phyloP scores from a whole-genome alignment of 176 grass and related monocot species.

The Areca catechu region DNA sequence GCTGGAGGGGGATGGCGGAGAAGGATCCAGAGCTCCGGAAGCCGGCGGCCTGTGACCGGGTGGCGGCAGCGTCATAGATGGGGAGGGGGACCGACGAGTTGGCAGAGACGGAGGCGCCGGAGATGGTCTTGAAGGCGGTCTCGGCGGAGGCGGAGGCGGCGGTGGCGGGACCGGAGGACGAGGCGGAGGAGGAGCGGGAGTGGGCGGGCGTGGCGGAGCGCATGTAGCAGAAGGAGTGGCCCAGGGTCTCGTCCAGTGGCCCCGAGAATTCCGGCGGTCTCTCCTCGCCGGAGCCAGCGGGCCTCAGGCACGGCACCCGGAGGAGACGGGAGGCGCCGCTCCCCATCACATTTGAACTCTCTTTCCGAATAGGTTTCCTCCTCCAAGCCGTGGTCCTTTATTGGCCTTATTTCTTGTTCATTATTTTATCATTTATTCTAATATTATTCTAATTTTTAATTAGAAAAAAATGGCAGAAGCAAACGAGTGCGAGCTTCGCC shows the following conservation, averaged over 20 bases:
- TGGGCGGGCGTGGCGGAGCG: conserved; percentile 41
- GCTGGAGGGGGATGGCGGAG: conserved; percentile 56
- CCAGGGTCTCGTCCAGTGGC: conserved; percentile 67
- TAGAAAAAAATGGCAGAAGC: not conserved
- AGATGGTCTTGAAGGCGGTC: conserved; percentile 35
- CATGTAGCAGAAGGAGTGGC: conserved; percentile 84
- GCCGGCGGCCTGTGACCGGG: conserved; percentile 19
- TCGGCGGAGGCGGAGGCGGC: not conserved
- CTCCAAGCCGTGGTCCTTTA: not conserved
- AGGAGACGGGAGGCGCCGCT: conserved; percentile 70
- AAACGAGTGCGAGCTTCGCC: not conserved
- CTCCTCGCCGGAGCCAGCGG: conserved; percentile 7
- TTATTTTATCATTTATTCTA: too few relatives aligned
- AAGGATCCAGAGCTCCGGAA: conserved; percentile 60
- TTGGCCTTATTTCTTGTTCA: too few relatives aligned
- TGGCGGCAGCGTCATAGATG: conserved; percentile 14
- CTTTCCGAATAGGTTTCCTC: not conserved
- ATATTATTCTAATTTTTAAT: not conserved
- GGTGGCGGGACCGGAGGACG: conserved; percentile 4
- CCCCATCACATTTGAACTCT: conserved; percentile 65
- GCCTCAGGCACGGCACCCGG: conserved; percentile 34
- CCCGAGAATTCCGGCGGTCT: conserved; percentile 25
- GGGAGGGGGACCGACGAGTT: conserved; percentile 36
- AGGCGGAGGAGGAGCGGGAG: conserved; percentile 41
- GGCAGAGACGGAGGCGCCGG: conserved; percentile 59